Evolutionary conservation across 2,329 filamentous ascomycete genomes (phyloP), one percentile per base, ranked within the genome.

Genomic region (Pyrenochaeta sp.): DNA sequence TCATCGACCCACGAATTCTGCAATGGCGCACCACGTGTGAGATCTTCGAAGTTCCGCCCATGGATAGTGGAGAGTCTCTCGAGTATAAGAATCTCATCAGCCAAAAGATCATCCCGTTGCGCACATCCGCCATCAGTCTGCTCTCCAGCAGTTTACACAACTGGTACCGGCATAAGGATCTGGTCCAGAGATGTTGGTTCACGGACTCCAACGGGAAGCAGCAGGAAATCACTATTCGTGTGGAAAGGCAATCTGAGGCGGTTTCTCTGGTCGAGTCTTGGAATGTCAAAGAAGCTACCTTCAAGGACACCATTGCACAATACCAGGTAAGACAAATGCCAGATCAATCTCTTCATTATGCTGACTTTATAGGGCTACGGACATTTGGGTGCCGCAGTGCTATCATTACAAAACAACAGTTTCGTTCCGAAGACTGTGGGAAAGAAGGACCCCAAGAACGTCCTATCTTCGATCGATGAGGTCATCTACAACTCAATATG

Each of bases 161-260:
- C 48, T 95, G 88, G 60, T 92, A 95, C 61, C 85, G 88, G 53
- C 87, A 87, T 67, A 92, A 89, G 65, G 81, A 87, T 20, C 86
- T 97, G 53, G 81, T 80, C 17, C 81, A 96, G 61, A 85, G 83
- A 45, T 87, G 88, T 40, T 99, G 94, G 94, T 96, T 90, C 41
- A 52, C 50, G n/a, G 61, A 68, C 26, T 18, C 55, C 13, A 52
- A 46, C 9, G 58, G 60, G 10, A 66, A 65, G 39, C 55, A 51
- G 10, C 44, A 65, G 31, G 81, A 83, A 22, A 82, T 85, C 54
- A 84, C 79, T n/a, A 81, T 94, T 53, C 86, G 85, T 59, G 65
- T 72, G 44, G 65, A 56, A 29, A 83, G 88, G 58, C 58, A 72
- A 17, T 74, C 79, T 18, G 78, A 82, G 18, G 76, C 80, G 23